Evolutionary conservation across 2,329 filamentous ascomycete species (phyloP).

Genomic region (Alternaria metachromatica): DNA sequence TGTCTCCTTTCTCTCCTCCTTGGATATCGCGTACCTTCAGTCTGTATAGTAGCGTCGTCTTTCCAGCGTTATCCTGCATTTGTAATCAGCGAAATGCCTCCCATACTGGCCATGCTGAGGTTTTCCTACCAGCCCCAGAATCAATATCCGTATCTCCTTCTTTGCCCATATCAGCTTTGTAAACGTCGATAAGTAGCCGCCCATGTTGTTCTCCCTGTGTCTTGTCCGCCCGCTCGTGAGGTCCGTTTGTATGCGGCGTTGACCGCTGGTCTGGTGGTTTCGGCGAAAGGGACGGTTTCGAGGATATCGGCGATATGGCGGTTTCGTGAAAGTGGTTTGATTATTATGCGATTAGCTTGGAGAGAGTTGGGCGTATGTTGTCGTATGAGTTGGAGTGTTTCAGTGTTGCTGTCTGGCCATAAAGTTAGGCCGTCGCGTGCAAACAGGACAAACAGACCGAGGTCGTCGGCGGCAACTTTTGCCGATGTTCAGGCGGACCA

Average conservation of each 20-base stretch:
- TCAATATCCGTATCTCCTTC: slow-evolving; percentile 97
- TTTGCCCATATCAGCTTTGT: slow-evolving; percentile 70
- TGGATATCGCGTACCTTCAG: slow-evolving; percentile 72
- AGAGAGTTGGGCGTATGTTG: background rate
- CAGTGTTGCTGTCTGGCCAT: slow-evolving; percentile 30
- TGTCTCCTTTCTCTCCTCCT: background rate
- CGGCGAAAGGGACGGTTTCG: background rate
- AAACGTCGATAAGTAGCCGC: slow-evolving; percentile 42
- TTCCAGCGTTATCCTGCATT: slow-evolving; percentile 91
- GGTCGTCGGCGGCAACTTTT: slow-evolving; percentile 14
- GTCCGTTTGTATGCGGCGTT: slow-evolving; percentile 19
- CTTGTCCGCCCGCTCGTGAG: slow-evolving; percentile 14
- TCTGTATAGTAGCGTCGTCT: slow-evolving; percentile 95
- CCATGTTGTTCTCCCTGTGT: slow-evolving; percentile 36
- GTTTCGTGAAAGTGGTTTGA: background rate
- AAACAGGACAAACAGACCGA: slow-evolving; percentile 32
- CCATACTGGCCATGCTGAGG: background rate
- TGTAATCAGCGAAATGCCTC: slow-evolving; percentile 30
- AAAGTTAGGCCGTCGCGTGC: slow-evolving; percentile 30
- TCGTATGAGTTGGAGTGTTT: slow-evolving; percentile 2
- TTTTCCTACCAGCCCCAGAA: slow-evolving; percentile 81
- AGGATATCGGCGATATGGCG: background rate
- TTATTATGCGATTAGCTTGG: background rate
- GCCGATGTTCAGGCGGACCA: slow-evolving; percentile 3
- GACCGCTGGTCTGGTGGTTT: slow-evolving; percentile 11